Conservation (phyloP, 768 basidiomycete genomes). For the Pisolithus orientalis region DNA sequence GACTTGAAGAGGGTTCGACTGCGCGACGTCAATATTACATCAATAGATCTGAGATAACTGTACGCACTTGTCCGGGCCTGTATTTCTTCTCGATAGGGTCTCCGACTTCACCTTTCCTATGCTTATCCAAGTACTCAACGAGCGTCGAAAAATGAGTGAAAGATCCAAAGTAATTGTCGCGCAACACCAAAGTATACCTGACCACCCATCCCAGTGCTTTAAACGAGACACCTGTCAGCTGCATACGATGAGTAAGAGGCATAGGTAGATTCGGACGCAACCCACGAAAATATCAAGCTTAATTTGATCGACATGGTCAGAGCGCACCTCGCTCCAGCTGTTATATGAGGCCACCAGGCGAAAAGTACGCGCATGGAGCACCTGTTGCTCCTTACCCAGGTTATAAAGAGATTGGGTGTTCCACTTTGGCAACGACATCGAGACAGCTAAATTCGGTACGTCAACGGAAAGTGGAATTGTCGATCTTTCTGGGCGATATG, state of each 20-base stretch:
- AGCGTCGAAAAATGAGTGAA: slow-evolving; percentile 92
- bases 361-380: slow-evolving; percentile 56
- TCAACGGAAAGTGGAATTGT: slow-evolving; percentile 60
- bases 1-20: slow-evolving; percentile 84
- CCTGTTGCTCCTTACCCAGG: slow-evolving; percentile 48
- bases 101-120: slow-evolving; percentile 54
- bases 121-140: slow-evolving; percentile 75
- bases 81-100: slow-evolving; percentile 81
- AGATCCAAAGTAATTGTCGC: slow-evolving; percentile 90
- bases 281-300: slow-evolving; percentile 57
- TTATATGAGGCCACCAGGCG: slow-evolving; percentile 64
- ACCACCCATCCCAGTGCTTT: slow-evolving; percentile 84
- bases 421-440: slow-evolving; percentile 80
- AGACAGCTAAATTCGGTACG: slow-evolving; percentile 49
- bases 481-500: slow-evolving; percentile 65
- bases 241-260: slow-evolving; percentile 1
- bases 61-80: slow-evolving; percentile 64
- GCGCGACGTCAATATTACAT: slow-evolving; percentile 1
- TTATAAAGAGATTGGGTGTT: slow-evolving; percentile 75
- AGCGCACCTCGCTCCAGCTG: slow-evolving; percentile 60
- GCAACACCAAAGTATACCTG: slow-evolving; percentile 80
- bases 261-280: neutral
- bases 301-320: slow-evolving; percentile 75
- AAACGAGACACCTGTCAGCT: slow-evolving; percentile 54
- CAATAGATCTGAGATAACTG: neutral